phyloP scores from a whole-genome alignment of 108 stramenopile species.

The Fragilaria crotonensis region DNA sequence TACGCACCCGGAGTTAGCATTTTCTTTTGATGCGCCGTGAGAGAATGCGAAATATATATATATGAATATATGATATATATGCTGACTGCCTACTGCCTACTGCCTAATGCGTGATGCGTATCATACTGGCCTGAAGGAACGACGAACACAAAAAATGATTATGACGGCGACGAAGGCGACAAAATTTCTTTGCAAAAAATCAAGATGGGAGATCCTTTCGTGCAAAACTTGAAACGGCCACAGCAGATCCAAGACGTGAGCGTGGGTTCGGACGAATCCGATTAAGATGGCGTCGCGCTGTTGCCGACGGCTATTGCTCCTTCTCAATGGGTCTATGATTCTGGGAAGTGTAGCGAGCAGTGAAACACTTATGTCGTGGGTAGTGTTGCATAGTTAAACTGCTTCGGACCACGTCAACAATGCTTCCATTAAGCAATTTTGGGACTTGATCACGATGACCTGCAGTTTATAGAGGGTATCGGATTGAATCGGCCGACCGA shows the following conservation, averaged over 20 bases:
- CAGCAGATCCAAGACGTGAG: not conserved
- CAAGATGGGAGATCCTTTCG: constrained; percentile 63
- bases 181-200: constrained; percentile 13
- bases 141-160: too few relatives aligned
- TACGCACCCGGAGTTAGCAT: too few relatives aligned
- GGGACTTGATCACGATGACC: constrained; percentile 43
- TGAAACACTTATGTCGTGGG: constrained; percentile 73
- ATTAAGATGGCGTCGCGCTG: constrained; percentile 71
- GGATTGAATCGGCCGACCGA: constrained; percentile 73
- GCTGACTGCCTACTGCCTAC: too few relatives aligned
- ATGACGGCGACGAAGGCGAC: constrained; percentile 5
- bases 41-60: too few relatives aligned
- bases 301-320: constrained; percentile 31
- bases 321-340: constrained; percentile 72
- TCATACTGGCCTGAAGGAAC: too few relatives aligned
- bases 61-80: too few relatives aligned
- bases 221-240: constrained; percentile 39
- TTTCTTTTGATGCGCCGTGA: too few relatives aligned
- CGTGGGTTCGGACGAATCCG: constrained; percentile 22
- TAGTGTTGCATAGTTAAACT: constrained; percentile 61
- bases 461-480: constrained; percentile 57
- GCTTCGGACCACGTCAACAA: constrained; percentile 76
- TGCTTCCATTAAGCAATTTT: constrained; percentile 71
- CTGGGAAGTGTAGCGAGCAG: constrained; percentile 60
- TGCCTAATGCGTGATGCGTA: too few relatives aligned